Conservation (phyloP, 371 early-diverging fungal genomes). For the Circinella umbellata region DNA sequence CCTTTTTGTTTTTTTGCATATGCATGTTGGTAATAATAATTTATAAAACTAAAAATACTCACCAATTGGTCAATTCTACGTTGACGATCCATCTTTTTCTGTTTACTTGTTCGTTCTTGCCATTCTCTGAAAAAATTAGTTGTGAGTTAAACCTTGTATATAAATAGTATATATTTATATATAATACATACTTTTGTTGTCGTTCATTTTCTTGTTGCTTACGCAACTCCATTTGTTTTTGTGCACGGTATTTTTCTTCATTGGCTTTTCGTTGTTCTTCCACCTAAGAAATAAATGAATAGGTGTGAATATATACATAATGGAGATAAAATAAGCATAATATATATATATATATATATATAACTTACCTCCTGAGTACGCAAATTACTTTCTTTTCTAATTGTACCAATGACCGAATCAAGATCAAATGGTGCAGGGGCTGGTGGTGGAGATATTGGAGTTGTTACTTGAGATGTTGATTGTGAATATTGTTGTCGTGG, state of each 20-base stretch:
- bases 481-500: slow-evolving; percentile 4
- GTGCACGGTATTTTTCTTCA: slow-evolving; percentile 17
- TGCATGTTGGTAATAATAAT: too few species aligned
- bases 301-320: neutral
- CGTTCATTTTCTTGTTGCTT: neutral
- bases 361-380: slow-evolving; percentile 39
- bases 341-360: neutral
- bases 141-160: too few species aligned
- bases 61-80: slow-evolving; percentile 6
- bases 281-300: neutral
- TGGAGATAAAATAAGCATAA: neutral
- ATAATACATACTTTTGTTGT: neutral
- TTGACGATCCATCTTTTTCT: slow-evolving; percentile 3
- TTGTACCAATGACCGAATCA: slow-evolving; percentile 28
- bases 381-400: slow-evolving; percentile 32
- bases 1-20: too few species aligned
- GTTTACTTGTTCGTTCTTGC: neutral
- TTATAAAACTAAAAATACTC: neutral
- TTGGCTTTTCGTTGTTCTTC: slow-evolving; percentile 17
- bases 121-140: neutral
- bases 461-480: neutral
- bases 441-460: slow-evolving; percentile 9
- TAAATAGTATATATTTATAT: too few species aligned
- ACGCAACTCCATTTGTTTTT: slow-evolving; percentile 10
- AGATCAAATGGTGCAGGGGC: slow-evolving; percentile 29